Base-by-base conservation (phyloP, 129 eudicot genomes). In the Logfia minima region DNA sequence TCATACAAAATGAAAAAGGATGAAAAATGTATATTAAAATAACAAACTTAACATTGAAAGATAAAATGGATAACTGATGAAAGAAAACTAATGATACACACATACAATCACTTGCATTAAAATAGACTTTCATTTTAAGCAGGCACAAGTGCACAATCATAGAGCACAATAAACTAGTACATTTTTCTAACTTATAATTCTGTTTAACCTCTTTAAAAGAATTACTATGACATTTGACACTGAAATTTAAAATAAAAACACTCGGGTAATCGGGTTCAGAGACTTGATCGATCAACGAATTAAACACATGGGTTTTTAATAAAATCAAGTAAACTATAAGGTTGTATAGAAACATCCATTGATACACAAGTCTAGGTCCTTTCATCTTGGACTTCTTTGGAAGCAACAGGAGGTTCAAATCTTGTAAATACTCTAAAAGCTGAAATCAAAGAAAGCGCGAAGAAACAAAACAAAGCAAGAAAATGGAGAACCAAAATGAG, bases 351-450 rank as follows among this genome's bases (percentile, higher is more conserved):
- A 80, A 77, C 66, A 80, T 63, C 51, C 14, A 28, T 26, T 45
- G 41, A 56, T 28, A 41, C 56, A 74, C 35, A 74, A 8, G 29
- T 66, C 51, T 80, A 79, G 66, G 55, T 75, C 68, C 77, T 82
- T 66, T 78, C 82, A 76, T 81, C 84, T 43, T 81, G 86, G 48
- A 52, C 80, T 69, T 85, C 90, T 78, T 86, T 85, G 48, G 87
- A 75, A 75, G 86, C 34, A 68, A 81, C 31, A 41, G 98, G 99
- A 73, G 96, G 94, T n/a, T 87, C 90, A 56, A 75, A 91, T 58
- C 84, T 77, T 21, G 85, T 83, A 75, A 95, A 95, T 71, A 89
- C 86, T 80, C 96, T 87, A 80, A 79, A 95, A 82, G 93, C 96
- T 19, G 99, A 95, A 51, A 95, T 88, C 7, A 95, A 71, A 83